Percentiles rank a stretch among this genome's conserved stretches.
Conservation (phyloP, 2,329 filamentous ascomycete genomes). For the Paecilomyces formosus region DNA sequence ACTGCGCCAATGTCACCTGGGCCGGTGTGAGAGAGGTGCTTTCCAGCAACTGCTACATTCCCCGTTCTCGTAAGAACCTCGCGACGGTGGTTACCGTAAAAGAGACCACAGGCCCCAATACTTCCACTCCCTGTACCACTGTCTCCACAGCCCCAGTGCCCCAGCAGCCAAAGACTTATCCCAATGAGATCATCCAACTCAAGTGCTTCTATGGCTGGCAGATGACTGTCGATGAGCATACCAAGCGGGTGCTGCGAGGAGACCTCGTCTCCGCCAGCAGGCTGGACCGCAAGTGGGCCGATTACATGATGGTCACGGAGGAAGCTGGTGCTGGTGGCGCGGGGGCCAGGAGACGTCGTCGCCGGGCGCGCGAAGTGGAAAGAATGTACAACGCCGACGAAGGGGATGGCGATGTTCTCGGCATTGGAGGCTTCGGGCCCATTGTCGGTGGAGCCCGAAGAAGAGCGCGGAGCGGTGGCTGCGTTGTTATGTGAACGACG, state of each 20-base stretch:
- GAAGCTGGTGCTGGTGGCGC: constrained; percentile 60
- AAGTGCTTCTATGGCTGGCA: constrained; percentile 97
- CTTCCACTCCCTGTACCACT: constrained; percentile 16
- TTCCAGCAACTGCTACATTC: constrained; percentile 71
- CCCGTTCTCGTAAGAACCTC: constrained; percentile 37
- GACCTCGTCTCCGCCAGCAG: constrained; percentile 66
- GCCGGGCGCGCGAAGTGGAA: constrained; percentile 74
- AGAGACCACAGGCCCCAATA: constrained; percentile 13
- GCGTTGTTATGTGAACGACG: constrained; percentile 54
- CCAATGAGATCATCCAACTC: constrained; percentile 71
- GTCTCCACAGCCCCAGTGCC: constrained; percentile 14
- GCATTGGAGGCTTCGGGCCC: constrained; percentile 22
- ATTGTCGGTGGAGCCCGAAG: constrained; percentile 41
- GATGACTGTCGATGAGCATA: constrained; percentile 89
- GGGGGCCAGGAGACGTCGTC: constrained; percentile 62
- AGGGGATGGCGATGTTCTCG: constrained; percentile 48
- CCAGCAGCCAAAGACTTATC: constrained; percentile 41
- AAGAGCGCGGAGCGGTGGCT: constrained; percentile 57
- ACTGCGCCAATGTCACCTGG: constrained; percentile 90
- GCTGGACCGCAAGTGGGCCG: constrained; percentile 86
- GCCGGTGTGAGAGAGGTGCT: constrained; percentile 81
- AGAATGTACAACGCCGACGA: constrained; percentile 74
- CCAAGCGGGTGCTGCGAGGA: constrained; percentile 71
- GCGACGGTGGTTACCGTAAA: constrained; percentile 27
- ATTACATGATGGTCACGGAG: constrained; percentile 88